Percentiles rank a stretch among this genome's conserved stretches.
Conservation (phyloP, 2,329 filamentous ascomycete species). For the Cladosporium sp. region DNA sequence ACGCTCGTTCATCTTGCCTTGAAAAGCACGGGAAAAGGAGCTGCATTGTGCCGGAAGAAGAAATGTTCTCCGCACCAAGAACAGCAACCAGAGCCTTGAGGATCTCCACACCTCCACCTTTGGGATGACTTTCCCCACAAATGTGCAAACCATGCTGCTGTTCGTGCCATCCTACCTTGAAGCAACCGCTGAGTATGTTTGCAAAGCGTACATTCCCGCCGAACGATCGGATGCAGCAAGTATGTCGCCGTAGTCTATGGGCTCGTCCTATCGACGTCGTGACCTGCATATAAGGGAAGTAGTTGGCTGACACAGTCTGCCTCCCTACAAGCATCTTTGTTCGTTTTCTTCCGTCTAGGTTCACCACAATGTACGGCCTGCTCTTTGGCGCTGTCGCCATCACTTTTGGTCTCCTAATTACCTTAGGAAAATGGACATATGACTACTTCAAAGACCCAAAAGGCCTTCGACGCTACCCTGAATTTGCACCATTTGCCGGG, state of each 20-base stretch:
- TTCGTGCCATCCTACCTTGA: background rate
- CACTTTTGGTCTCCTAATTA: constrained; percentile 13
- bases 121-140: background rate
- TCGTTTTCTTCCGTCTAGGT: background rate
- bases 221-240: background rate
- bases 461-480: constrained; percentile 47
- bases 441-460: constrained; percentile 43
- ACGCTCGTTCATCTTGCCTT: too few relatives aligned
- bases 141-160: background rate
- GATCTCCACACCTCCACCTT: background rate
- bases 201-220: background rate
- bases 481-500: constrained; percentile 41
- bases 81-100: background rate
- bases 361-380: constrained; percentile 20
- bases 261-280: too few relatives aligned
- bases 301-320: background rate
- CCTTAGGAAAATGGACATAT: constrained; percentile 18
- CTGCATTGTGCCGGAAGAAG: background rate
- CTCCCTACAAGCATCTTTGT: background rate
- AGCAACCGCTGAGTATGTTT: background rate
- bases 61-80: background rate
- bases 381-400: constrained; percentile 17
- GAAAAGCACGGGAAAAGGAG: background rate
- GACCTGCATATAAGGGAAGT: background rate
- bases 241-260: background rate